Conservation (phyloP, 1,284 basidiomycete genomes). For the Albatrellus sp. region DNA sequence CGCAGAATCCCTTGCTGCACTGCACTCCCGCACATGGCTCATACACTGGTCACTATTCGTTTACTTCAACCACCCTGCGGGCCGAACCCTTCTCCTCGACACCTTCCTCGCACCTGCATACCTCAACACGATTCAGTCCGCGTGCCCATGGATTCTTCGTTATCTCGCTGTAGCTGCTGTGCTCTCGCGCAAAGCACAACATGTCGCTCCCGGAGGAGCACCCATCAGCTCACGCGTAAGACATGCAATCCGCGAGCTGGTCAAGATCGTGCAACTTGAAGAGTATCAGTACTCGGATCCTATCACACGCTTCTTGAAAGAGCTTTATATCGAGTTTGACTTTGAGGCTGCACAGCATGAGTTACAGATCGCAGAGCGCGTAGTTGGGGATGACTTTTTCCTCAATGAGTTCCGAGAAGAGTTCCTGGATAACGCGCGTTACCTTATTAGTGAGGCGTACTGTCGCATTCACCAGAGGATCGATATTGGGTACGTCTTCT, state of each 20-base stretch:
- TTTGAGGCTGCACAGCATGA: conserved; percentile 83
- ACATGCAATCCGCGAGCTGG: conserved; percentile 78
- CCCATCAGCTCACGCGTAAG: conserved; percentile 58
- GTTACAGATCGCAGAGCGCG: conserved; percentile 68
- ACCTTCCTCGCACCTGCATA: conserved; percentile 94
- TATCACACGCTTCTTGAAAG: conserved; percentile 85
- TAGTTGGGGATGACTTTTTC: conserved; percentile 92
- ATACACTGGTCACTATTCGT: conserved; percentile 98
- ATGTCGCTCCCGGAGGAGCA: conserved; percentile 21
- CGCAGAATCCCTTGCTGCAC: conserved; percentile 60
- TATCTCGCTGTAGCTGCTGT: conserved; percentile 92
- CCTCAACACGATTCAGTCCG: conserved; percentile 96
- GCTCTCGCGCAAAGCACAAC: conserved; percentile 69
- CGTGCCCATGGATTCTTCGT: conserved; percentile 89
- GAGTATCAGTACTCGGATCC: conserved; percentile 94
- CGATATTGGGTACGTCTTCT: conserved; percentile 69
- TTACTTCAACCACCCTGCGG: conserved; percentile 93
- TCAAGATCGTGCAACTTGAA: conserved; percentile 86
- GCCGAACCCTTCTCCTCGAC: conserved; percentile 88
- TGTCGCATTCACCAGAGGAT: conserved; percentile 96
- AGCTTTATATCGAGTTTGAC: conserved; percentile 89
- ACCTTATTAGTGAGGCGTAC: conserved; percentile 93
- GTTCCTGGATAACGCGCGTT: conserved; percentile 92
- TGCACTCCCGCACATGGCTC: conserved; percentile 95
- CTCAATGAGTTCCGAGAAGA: conserved; percentile 81